These are phyloP conservation scores for Pyrenula massariospora DNA, from an alignment of 495 filamentous ascomycete species.

Conservation along the genomic window DNA sequence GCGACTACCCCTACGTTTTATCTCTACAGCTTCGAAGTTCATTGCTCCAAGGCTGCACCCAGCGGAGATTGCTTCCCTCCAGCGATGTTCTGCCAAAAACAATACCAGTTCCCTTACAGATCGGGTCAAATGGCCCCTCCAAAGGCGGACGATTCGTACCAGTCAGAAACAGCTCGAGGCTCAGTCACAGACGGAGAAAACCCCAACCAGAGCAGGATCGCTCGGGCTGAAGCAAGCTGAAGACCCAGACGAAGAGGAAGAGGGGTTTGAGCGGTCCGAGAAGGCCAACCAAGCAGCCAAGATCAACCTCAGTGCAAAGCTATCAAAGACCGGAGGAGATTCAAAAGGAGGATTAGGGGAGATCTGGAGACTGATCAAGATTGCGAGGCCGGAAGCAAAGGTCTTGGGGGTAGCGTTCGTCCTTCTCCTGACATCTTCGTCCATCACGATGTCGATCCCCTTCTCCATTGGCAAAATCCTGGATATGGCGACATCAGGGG, in stretches of 20 bases:
- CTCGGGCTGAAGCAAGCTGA: conserved; percentile 25
- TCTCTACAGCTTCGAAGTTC: neutral
- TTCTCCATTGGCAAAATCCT: conserved; percentile 94
- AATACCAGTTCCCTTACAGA: neutral
- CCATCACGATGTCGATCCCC: conserved; percentile 87
- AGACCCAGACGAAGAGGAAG: conserved; percentile 34
- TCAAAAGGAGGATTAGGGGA: conserved; percentile 53
- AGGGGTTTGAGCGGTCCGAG: conserved; percentile 56
- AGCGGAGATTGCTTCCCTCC: neutral
- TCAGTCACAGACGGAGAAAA: conserved; percentile 6
- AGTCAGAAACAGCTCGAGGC: neutral
- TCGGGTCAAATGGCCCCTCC: neutral
- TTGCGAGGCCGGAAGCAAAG: conserved; percentile 73
- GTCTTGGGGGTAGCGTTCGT: conserved; percentile 70
- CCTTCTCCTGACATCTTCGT: conserved; percentile 75
- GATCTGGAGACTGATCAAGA: conserved; percentile 77
- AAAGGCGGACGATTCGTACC: neutral
- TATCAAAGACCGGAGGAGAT: conserved; percentile 64
- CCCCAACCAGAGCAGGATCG: conserved; percentile 7
- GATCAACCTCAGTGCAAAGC: conserved; percentile 74
- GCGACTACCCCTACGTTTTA: neutral
- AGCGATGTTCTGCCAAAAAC: neutral
- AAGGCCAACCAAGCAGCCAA: conserved; percentile 80
- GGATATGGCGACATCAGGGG: conserved; percentile 63
- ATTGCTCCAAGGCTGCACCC: neutral